These are phyloP conservation scores for Hymenotorrendiella dingleyae DNA, from an alignment of 2,329 filamentous ascomycete species.

Conservation along the genomic window DNA sequence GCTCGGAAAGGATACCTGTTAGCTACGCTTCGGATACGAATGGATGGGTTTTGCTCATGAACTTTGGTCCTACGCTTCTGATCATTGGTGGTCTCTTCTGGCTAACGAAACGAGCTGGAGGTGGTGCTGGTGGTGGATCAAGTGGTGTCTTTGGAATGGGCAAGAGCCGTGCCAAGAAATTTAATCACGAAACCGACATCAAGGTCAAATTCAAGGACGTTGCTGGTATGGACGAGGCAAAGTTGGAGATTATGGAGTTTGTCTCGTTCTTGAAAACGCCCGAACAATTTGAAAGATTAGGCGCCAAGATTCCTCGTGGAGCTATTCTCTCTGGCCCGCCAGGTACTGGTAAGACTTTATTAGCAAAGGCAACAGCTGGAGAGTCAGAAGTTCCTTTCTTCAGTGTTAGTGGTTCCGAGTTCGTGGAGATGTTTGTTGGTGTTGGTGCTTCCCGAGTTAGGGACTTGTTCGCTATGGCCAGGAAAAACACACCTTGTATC, in stretches of 20 bases:
- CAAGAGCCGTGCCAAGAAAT: slow-evolving; percentile 91
- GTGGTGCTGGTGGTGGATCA: slow-evolving; percentile 57
- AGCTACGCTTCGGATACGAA: slow-evolving; percentile 75
- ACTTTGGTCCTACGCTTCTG: slow-evolving; percentile 80
- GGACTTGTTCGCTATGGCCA: slow-evolving; percentile 87
- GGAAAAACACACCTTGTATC: slow-evolving; percentile 96
- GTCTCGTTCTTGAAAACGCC: slow-evolving; percentile 95
- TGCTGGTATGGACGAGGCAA: slow-evolving; percentile 96
- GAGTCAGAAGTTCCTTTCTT: slow-evolving; percentile 97
- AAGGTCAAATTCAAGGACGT: slow-evolving; percentile 97
- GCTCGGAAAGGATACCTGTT: slow-evolving; percentile 85
- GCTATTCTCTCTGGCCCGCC: slow-evolving; percentile 96
- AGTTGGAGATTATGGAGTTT: slow-evolving; percentile 98
- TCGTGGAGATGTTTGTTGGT: slow-evolving; percentile 99
- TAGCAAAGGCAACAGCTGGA: slow-evolving; percentile 95
- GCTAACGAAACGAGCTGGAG: slow-evolving; percentile 68
- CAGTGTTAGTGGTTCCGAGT: slow-evolving; percentile 96
- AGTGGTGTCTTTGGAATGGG: slow-evolving; percentile 93
- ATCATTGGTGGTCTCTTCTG: slow-evolving; percentile 80
- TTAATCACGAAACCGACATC: slow-evolving; percentile 94
- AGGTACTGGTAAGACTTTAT: slow-evolving; percentile 94
- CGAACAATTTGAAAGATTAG: slow-evolving; percentile 84
- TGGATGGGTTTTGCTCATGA: slow-evolving; percentile 63
- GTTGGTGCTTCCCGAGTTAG: slow-evolving; percentile 93
- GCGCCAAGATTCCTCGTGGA: slow-evolving; percentile 95